Base-by-base conservation (phyloP, 495 filamentous ascomycete species). In the Penicillium ucsense region DNA sequence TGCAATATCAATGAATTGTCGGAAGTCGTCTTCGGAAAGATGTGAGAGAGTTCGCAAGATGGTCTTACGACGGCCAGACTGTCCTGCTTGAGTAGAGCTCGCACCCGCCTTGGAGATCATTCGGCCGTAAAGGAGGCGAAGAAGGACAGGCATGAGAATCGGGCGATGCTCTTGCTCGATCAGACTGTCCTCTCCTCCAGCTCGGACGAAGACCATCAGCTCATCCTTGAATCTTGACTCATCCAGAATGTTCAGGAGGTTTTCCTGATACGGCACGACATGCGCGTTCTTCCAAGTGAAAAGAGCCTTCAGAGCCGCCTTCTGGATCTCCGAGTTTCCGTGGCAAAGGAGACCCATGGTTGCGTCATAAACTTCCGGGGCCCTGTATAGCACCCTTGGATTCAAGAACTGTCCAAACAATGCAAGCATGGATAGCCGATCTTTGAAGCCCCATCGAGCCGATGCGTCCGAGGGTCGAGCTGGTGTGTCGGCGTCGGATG, bases 151-250 rank as follows among this genome's bases (percentile, higher is more conserved):
- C 71, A 95, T 84, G 10, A 94, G 59, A 27, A 79, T 77, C 12
- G 59, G 51, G 4, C 81, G 80, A 60, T 97, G 86, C 41, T 86
- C 79, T 12, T 79, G 67, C 57, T 84, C 81, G 40, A 96, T 83
- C 46, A 80, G 65, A 51, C 82, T 87, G 45, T 89, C 82, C 6
- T 89, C 85, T 5, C 72, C 60, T 8, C 71, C 75, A 31, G 77
- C 65, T 56, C 89, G 86, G 41, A 97, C 79, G 46, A 97, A 84
- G 2, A 89, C 79, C 0, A 88, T 79, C 9, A 97, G 77, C 64
- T 96, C 89, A 56, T 97, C 94, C 55, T 87, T 83, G 67, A 97
- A 96, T 38, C 86, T 74, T 3, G 87, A 79, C 49, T 97, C 92
- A 54, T 99, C 94, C 9, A 97, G 74, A 4, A 99, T 73, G 51